Percentiles rank a stretch among this genome's conserved stretches.
phyloP scores from a whole-genome alignment of 2,329 filamentous ascomycete genomes.

The Microdochium paspali region DNA sequence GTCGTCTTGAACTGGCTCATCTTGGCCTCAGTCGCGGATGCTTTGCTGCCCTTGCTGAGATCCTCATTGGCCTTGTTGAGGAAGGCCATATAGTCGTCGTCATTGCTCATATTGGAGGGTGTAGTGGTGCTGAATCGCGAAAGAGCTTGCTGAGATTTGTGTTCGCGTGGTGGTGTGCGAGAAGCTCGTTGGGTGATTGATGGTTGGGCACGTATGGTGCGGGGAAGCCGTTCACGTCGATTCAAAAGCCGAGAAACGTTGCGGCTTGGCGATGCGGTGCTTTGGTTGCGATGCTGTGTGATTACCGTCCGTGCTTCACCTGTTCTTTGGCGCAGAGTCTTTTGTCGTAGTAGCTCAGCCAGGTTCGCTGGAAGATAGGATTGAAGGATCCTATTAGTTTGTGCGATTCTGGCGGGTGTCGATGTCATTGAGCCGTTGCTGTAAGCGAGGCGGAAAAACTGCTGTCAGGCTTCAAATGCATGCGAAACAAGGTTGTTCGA shows the following conservation, averaged over 20 bases:
- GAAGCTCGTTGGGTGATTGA: too few species aligned
- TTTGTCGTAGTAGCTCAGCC: too few species aligned
- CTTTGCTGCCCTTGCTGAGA: slow-evolving; percentile 46
- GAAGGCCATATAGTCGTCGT: slow-evolving; percentile 78
- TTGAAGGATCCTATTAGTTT: too few species aligned
- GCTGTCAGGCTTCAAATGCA: background rate
- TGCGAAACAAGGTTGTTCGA: background rate
- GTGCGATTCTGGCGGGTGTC: background rate
- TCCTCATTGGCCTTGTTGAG: slow-evolving; percentile 80
- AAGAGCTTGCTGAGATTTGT: too few species aligned
- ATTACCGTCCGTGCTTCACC: too few species aligned
- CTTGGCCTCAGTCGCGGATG: slow-evolving; percentile 11
- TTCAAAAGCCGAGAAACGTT: background rate
- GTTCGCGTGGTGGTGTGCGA: too few species aligned
- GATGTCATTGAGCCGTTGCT: background rate
- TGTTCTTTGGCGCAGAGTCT: too few species aligned
- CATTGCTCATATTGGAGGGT: slow-evolving; percentile 51
- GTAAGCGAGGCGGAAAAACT: background rate
- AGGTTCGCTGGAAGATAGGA: background rate
- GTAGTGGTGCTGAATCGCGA: slow-evolving; percentile 11
- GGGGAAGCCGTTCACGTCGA: background rate
- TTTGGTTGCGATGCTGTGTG: background rate
- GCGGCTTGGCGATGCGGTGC: background rate
- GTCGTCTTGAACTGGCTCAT: slow-evolving; percentile 38
- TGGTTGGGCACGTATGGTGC: background rate